A percentile compares a stretch with the other conserved stretches of the same genome.
These are phyloP conservation scores for Saturnispora quitensis DNA, from an alignment of 805 yeast species.

Conservation along the genomic window DNA sequence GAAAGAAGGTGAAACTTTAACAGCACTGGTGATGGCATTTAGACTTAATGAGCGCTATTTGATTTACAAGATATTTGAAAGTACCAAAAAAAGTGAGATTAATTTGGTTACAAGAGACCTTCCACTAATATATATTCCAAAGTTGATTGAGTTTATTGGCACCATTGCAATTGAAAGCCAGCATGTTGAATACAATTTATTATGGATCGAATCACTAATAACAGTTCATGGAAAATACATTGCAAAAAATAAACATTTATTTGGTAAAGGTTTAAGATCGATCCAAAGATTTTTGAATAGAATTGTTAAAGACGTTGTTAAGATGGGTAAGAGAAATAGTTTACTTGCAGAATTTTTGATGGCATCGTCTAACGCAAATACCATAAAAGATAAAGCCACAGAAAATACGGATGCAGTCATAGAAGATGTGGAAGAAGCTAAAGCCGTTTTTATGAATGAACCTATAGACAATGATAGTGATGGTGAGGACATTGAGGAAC, in stretches of 20 bases:
- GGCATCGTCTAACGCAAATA: conserved; percentile 9
- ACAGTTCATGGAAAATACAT: conserved; percentile 73
- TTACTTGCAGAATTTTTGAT: conserved; percentile 46
- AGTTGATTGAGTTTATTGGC: conserved; percentile 62
- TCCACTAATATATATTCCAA: conserved; percentile 68
- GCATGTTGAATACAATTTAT: conserved; percentile 74
- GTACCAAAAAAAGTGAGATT: conserved; percentile 63
- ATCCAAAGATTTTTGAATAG: conserved; percentile 68
- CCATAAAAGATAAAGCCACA: conserved; percentile 12
- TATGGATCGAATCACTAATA: conserved; percentile 70
- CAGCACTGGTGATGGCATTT: conserved; percentile 87
- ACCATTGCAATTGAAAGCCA: conserved; percentile 57
- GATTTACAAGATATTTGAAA: conserved; percentile 64
- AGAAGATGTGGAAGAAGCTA: conserved; percentile 18
- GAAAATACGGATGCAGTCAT: conserved; percentile 23
- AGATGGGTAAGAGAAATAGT: conserved; percentile 43
- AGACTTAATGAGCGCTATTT: conserved; percentile 76
- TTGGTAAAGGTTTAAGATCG: conserved; percentile 54
- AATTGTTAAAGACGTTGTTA: conserved; percentile 64
- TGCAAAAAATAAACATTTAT: conserved; percentile 49
- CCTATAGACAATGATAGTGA: conserved; percentile 21
- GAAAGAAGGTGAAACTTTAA: conserved; percentile 51
- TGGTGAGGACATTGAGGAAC: conserved; percentile 23
- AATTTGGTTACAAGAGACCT: conserved; percentile 55
- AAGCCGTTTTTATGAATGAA: conserved; percentile 11